Evolutionary conservation across 495 filamentous ascomycete species (phyloP), one percentile per base, ranked within the genome.

Genomic region (Jackrogersella minutella): DNA sequence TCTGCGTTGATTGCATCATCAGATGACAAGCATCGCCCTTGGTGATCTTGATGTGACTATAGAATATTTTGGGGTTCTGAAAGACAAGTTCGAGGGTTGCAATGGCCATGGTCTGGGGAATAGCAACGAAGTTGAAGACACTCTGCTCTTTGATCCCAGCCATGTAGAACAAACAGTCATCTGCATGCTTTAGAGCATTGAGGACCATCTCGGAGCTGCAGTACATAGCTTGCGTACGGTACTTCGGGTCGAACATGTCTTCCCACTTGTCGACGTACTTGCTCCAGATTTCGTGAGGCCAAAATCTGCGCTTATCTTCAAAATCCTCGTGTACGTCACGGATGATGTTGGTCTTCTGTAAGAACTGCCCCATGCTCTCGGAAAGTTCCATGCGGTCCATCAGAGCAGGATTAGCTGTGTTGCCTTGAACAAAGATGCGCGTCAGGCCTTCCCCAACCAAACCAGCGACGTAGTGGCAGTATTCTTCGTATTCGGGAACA

Each of bases 81-180:
- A 97, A 99, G 71, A 95, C 91, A 28, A 95, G 82, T 57, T 96
- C 88, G 37, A 97, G 76, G 0, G 94, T 98, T 2, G 95, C 94
- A 77, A 99, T 97, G 24, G 96, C 95, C 95, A 99, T 99, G 62
- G 88, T 81, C 78, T 99, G 95, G n/a, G 95, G 95, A 69, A 99
- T 99, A 40, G 96, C 94, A 40, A 92, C 92, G 75, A 99, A 99
- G 82, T 99, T 98, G 89, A 99, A 99, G n/a, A 97, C 93, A 75
- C 91, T 95, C 80, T 98, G 95, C 76, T 99, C 95, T 59, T 90
- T 91, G 41, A 98, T 84, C 17, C 93, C 96, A 19, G 96, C 96
- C 79, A 99, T 91, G 81, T 99, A 99, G 81, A 93, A 98, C 7
- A 99, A 80, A 77, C 93, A 97, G 69, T 98, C 92, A 64, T 96